Evolutionary conservation across 495 filamentous ascomycete genomes (phyloP), one percentile per base, ranked within the genome.

Genomic region (Cairneyella variabilis): DNA sequence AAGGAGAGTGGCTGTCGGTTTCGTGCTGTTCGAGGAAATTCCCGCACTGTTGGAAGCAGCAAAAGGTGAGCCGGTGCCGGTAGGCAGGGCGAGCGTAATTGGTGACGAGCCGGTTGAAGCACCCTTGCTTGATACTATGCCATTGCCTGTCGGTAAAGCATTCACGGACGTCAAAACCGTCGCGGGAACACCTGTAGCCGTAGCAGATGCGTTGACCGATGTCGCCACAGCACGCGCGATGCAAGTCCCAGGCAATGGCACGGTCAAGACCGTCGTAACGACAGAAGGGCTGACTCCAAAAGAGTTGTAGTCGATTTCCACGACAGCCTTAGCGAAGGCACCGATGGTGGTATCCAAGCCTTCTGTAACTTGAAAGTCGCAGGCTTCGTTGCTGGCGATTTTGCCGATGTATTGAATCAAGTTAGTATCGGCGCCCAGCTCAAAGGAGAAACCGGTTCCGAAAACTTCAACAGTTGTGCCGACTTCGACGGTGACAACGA

Each of bases 361-460:
- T 54, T 71, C 67, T 44, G 59, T 62, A 18, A 59, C 48, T 41
- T 56, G 53, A 37, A 69, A 27, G 14, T 48, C 55, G 40, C 66
- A 69, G 1, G 42, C 49, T 4, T 58, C 52, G 2, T 60, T 62
- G 45, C 36, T 44, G 21, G 61, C 57, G 53, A 74, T 62, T 30
- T 68, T 66, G 55, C 68, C 71, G 27, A 66, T 61, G 42, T 70
- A 74, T 51, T 72, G 68, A 36, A 71, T 60, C 5, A 74, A 58
- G 49, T 74, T 69, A 48, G 65, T 68, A 50, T 64, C 69, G 44
- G 72, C 66, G 25, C 69, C 67, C 20, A 72, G 60, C 51, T 69
- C 66, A 7, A 71, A 63, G 55, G 67, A 65, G 27, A 69, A 69
- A 34, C 69, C 69, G 36, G 71, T 65, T 22, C 61, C 66, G 40